Conservation (phyloP, 2,329 filamentous ascomycete species). For the Aspergillus sp. region DNA sequence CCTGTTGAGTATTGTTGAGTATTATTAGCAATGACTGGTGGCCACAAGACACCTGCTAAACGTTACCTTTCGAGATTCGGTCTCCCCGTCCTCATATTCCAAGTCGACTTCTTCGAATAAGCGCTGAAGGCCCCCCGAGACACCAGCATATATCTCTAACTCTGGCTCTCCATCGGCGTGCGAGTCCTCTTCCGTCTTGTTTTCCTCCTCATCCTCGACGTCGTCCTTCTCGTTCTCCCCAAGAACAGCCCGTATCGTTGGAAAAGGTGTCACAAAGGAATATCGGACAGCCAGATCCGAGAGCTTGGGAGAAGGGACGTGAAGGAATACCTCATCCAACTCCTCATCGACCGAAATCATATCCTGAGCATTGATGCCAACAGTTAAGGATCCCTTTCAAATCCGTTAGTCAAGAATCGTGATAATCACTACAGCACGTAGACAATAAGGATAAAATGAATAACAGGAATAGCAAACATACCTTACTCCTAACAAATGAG, state of each 20-base stretch:
- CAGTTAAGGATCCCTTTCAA: conserved; percentile 30
- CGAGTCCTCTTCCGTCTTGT: conserved; percentile 10
- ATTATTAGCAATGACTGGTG: conserved; percentile 1
- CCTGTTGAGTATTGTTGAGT: conserved; percentile 25
- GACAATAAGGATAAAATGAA: neutral
- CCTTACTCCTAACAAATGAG: conserved; percentile 37
- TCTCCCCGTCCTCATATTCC: conserved; percentile 25
- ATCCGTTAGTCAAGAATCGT: conserved; percentile 9
- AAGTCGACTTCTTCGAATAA: conserved; percentile 24
- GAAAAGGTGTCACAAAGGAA: conserved; percentile 36
- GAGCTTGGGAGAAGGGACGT: conserved; percentile 27
- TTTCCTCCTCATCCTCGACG: conserved; percentile 17
- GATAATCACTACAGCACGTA: neutral
- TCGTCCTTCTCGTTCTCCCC: conserved; percentile 21
- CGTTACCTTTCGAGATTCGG: conserved; percentile 29
- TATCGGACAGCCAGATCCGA: conserved; percentile 33
- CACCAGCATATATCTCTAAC: conserved; percentile 32
- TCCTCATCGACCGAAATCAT: conserved; percentile 32
- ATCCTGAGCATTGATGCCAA: conserved; percentile 37
- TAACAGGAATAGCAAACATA: conserved; percentile 21
- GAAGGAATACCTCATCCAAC: conserved; percentile 29
- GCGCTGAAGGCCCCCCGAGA: conserved; percentile 31
- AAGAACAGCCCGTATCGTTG: conserved; percentile 23
- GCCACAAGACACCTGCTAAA: neutral
- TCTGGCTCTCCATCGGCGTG: conserved; percentile 18